Evolutionary conservation across 2,329 filamentous ascomycete species (phyloP).

Genomic region (Cladosporium halotolerans): DNA sequence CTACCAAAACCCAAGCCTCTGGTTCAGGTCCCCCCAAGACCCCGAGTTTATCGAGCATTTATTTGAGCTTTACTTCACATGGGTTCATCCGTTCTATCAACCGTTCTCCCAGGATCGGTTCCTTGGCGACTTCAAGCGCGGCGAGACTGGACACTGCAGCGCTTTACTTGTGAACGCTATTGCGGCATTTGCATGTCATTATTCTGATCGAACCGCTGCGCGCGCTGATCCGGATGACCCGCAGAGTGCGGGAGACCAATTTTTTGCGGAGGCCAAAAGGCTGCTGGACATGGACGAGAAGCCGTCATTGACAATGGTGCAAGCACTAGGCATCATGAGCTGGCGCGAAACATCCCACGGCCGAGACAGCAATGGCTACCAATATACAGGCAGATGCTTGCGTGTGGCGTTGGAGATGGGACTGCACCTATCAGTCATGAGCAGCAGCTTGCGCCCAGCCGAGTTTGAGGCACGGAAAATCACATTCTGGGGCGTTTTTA

Average conservation of each 20-base stretch:
- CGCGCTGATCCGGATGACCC: constrained; percentile 57
- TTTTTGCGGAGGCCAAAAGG: constrained; percentile 63
- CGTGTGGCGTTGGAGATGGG: constrained; percentile 67
- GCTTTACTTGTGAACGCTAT: constrained; percentile 36
- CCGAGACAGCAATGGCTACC: constrained; percentile 66
- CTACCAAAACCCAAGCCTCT: constrained; percentile 13
- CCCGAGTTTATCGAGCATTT: constrained; percentile 31
- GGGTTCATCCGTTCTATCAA: constrained; percentile 69
- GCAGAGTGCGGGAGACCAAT: constrained; percentile 64
- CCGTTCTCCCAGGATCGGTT: constrained; percentile 68
- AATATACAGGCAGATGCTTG: constrained; percentile 65
- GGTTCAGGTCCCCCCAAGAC: constrained; percentile 29
- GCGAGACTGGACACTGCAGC: constrained; percentile 60
- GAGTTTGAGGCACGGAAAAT: constrained; percentile 46
- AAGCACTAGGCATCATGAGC: constrained; percentile 70
- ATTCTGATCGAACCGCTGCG: constrained; percentile 57
- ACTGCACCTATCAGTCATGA: constrained; percentile 48
- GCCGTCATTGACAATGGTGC: constrained; percentile 62
- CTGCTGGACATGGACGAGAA: constrained; percentile 54
- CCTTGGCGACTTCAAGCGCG: constrained; percentile 57
- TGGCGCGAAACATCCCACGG: constrained; percentile 64
- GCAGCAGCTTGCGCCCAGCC: constrained; percentile 30
- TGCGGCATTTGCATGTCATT: constrained; percentile 30
- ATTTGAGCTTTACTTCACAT: constrained; percentile 36
- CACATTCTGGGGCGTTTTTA: constrained; percentile 50